These are phyloP conservation scores for Perilla frutescens DNA, from an alignment of 257 asterid genomes.

Conservation along the genomic window DNA sequence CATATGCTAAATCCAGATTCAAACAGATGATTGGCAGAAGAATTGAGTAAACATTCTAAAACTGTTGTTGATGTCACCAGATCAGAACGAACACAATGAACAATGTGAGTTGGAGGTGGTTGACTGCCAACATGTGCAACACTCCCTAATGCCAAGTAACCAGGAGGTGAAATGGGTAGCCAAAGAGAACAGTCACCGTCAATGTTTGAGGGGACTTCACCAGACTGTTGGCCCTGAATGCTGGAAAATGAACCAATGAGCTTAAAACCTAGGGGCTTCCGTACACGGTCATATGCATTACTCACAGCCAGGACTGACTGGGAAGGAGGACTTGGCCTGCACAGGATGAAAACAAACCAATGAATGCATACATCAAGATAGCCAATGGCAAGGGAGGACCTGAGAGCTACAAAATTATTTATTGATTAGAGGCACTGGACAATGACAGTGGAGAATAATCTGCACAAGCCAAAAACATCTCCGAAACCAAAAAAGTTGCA, in stretches of 20 bases:
- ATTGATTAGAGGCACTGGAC: conserved; percentile 26
- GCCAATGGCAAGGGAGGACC: conserved; percentile 25
- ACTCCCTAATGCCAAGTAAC: conserved; percentile 91
- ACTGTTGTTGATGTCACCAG: conserved; percentile 75
- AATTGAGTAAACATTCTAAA: conserved; percentile 71
- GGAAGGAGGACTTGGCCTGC: conserved; percentile 98
- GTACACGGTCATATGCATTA: conserved; percentile 86
- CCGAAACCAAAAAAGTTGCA: neutral
- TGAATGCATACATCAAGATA: conserved; percentile 33
- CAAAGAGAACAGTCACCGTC: conserved; percentile 85
- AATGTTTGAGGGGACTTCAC: conserved; percentile 40
- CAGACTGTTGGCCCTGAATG: conserved; percentile 54
- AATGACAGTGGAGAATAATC: conserved; percentile 18
- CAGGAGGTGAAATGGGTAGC: conserved; percentile 96
- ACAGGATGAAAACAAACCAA: conserved; percentile 31
- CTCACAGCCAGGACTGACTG: conserved; percentile 93
- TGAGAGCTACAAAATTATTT: conserved; percentile 27
- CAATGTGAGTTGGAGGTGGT: conserved; percentile 88
- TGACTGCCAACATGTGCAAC: conserved; percentile 84
- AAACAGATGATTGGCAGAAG: conserved; percentile 58
- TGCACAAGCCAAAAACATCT: conserved; percentile 21
- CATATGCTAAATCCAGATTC: conserved; percentile 88
- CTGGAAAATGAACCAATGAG: conserved; percentile 70
- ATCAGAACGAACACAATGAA: conserved; percentile 94
- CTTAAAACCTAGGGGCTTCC: conserved; percentile 88